Conservation (phyloP, 1,139 yeast genomes). For the Hyphopichia fennica region DNA sequence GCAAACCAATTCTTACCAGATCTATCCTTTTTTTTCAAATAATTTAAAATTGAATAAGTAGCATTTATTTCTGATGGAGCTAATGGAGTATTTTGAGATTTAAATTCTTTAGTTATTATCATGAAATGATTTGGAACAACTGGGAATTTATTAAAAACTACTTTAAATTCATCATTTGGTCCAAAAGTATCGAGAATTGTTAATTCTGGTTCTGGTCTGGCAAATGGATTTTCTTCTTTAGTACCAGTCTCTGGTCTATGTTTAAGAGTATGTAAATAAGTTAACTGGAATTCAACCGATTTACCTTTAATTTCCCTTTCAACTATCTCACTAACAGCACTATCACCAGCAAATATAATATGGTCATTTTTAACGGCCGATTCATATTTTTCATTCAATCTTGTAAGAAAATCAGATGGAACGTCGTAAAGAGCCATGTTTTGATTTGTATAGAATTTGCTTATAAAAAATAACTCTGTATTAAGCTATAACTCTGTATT, state of each 20-base stretch:
- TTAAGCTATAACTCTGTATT: too few relatives aligned
- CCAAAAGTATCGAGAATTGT: constrained; percentile 59
- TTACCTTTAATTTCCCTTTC: constrained; percentile 18
- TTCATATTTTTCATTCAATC: constrained; percentile 24
- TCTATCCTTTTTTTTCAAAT: constrained; percentile 18
- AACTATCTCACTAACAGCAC: constrained; percentile 22
- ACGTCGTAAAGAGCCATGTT: constrained; percentile 20
- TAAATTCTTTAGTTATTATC: constrained; percentile 71
- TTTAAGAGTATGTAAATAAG: constrained; percentile 42
- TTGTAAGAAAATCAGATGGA: constrained; percentile 25
- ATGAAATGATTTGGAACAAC: constrained; percentile 77
- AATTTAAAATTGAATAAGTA: constrained; percentile 50
- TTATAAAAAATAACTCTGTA: too few relatives aligned
- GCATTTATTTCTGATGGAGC: constrained; percentile 65
- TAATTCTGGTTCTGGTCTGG: constrained; percentile 74
- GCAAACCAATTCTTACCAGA: constrained; percentile 52
- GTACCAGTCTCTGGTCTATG: constrained; percentile 56
- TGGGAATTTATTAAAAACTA: constrained; percentile 84
- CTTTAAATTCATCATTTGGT: constrained; percentile 47
- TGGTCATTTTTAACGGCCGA: constrained; percentile 24
- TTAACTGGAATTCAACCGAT: constrained; percentile 26
- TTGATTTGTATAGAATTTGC: too few relatives aligned
- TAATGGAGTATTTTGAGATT: constrained; percentile 71
- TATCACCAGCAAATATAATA: constrained; percentile 32
- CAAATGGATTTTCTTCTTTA: constrained; percentile 65